These are phyloP conservation scores for Akanthomyces lecanii DNA, from an alignment of 2,329 filamentous ascomycete species.

Conservation along the genomic window DNA sequence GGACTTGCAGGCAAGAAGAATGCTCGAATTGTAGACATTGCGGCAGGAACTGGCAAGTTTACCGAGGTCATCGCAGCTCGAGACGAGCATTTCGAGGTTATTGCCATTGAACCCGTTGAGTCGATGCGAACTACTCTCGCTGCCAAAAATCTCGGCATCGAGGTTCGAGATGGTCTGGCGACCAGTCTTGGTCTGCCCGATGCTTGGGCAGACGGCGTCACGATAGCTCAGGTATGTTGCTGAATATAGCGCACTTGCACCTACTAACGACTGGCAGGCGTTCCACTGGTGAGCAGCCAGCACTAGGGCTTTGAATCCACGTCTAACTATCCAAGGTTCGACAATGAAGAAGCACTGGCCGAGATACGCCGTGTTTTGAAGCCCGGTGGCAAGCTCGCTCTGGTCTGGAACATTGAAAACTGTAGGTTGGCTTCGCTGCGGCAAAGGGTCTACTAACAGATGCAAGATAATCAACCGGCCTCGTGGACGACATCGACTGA, in stretches of 20 bases:
- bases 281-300: slow-evolving; percentile 50
- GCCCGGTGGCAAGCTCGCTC: slow-evolving; percentile 55
- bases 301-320: background rate
- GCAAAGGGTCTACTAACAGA: background rate
- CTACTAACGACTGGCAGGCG: slow-evolving; percentile 30
- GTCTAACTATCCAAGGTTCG: slow-evolving; percentile 53
- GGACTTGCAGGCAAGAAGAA: slow-evolving; percentile 42
- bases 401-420: slow-evolving; percentile 73
- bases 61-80: slow-evolving; percentile 58
- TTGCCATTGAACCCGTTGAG: slow-evolving; percentile 60
- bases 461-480: slow-evolving; percentile 58
- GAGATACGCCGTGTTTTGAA: slow-evolving; percentile 66
- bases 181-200: slow-evolving; percentile 51
- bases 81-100: slow-evolving; percentile 55
- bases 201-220: slow-evolving; percentile 59
- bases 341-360: slow-evolving; percentile 54
- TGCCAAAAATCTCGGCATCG: slow-evolving; percentile 55
- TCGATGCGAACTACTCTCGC: slow-evolving; percentile 60
- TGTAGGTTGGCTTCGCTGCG: slow-evolving; percentile 42
- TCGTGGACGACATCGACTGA: slow-evolving; percentile 50
- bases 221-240: slow-evolving; percentile 61
- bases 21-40: slow-evolving; percentile 58
- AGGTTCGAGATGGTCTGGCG: slow-evolving; percentile 54
- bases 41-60: slow-evolving; percentile 67
- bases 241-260: background rate